Evolutionary conservation across 2,329 filamentous ascomycete species (phyloP).

Genomic region (Epichloe sp.): DNA sequence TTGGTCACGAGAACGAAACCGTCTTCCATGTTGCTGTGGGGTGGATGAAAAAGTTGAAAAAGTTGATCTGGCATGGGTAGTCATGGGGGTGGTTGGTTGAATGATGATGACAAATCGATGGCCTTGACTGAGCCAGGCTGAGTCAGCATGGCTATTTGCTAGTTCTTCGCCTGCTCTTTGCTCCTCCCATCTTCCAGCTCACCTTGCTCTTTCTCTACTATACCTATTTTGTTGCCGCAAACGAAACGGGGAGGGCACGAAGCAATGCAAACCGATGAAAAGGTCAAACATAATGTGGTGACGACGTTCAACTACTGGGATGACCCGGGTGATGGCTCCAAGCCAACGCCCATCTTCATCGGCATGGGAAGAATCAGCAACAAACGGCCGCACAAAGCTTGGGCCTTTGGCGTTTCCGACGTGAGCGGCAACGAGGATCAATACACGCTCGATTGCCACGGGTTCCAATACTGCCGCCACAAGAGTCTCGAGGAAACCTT

Average conservation of each 20-base stretch:
- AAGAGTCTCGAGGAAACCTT: conserved; percentile 21
- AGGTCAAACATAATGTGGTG: conserved; percentile 15
- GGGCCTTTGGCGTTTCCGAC: conserved; percentile 32
- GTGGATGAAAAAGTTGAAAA: too few species aligned
- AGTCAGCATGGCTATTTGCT: too few species aligned
- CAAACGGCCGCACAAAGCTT: conserved; percentile 17
- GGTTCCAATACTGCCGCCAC: conserved; percentile 25
- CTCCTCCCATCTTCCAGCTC: too few species aligned
- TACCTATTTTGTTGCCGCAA: too few species aligned
- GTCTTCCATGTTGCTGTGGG: not conserved
- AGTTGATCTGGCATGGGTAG: not conserved
- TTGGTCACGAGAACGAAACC: not conserved
- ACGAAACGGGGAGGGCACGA: not conserved
- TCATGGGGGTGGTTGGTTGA: not conserved
- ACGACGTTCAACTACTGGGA: conserved; percentile 28
- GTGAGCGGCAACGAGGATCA: conserved; percentile 25
- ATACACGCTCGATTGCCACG: conserved; percentile 28
- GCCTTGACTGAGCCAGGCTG: too few species aligned
- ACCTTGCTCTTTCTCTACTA: too few species aligned
- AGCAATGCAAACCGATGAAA: not conserved
- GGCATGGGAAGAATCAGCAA: conserved; percentile 15
- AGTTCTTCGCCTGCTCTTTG: too few species aligned
- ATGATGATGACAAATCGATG: too few species aligned
- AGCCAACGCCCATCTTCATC: conserved; percentile 23
- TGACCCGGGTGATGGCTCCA: conserved; percentile 27